Evolutionary conservation across 1,139 yeast genomes (phyloP), one percentile per base, ranked within the genome.

Genomic region (Yamadazyma sp.): DNA sequence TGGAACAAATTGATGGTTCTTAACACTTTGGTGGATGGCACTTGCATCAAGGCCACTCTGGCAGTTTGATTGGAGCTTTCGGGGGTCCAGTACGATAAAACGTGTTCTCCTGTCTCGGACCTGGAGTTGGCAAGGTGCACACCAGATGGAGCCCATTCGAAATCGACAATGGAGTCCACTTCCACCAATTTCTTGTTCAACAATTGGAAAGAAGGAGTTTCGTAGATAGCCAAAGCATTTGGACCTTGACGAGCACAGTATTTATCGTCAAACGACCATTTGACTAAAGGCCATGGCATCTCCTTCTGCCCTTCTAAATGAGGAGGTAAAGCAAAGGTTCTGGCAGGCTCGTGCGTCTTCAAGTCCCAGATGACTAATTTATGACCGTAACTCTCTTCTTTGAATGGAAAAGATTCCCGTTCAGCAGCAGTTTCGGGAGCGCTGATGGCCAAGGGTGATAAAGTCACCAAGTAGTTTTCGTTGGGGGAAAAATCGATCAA

Each of bases 161-260:
- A 92, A 64, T 90, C 97, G 53, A 82, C 82, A 48, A 94, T 78
- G 40, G 90, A 95, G 31, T 86, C 88, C 51, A 89, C 77, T 66
- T 86, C 87, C 56, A 89, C 73, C 52, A 87, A 71, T 69, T 90
- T 90, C 69, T 86, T 87, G 57, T 89, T 97, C 51, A 92, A 70
- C 48, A 92, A 67, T 50, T 72, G 73, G 70, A 78, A 82, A 33
- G 82, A 74, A 59, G 86, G 80, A 35, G 88, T 76, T 40, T 81
- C 82, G 64, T 90, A 94, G 48, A 94, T 78, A 35, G 96, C 92
- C 52, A 94, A 73, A 40, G 95, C 97, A 49, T 87, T 94, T 41
- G 96, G 96, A 39, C 92, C 92, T 64, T 87, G 80, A 70, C 98
- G 86, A 41, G 97, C 97, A 70, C 96, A 87, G 72, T 83, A 94